Percentiles rank a stretch among this genome's conserved stretches.
Conservation (phyloP, 768 basidiomycete species). For the Collybia nuda region DNA sequence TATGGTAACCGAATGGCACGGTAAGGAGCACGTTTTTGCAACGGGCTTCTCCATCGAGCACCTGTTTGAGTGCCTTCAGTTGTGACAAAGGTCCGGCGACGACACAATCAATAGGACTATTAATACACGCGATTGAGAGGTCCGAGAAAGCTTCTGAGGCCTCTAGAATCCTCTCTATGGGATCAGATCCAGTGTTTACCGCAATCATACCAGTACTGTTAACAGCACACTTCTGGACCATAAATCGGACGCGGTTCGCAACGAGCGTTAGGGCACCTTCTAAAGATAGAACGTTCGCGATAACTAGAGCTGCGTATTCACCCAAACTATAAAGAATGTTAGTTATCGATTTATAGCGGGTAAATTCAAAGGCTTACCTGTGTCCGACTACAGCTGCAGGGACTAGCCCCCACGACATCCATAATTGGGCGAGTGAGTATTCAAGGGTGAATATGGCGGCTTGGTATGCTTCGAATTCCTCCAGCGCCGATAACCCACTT, state of each 20-base stretch:
- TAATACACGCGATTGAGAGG: slow-evolving; percentile 59
- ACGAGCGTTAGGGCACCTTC: slow-evolving; percentile 58
- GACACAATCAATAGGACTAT: slow-evolving; percentile 56
- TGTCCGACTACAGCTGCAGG: slow-evolving; percentile 70
- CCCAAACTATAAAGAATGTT: slow-evolving; percentile 50
- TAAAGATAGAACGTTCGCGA: slow-evolving; percentile 57
- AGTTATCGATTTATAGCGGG: slow-evolving; percentile 5
- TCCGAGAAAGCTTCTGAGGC: slow-evolving; percentile 30
- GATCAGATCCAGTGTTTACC: slow-evolving; percentile 35
- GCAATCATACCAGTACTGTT: slow-evolving; percentile 62
- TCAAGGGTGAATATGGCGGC: slow-evolving; percentile 60
- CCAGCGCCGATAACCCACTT: slow-evolving; percentile 19
- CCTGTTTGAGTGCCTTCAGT: slow-evolving; percentile 38
- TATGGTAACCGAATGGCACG: slow-evolving; percentile 69
- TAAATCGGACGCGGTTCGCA: slow-evolving; percentile 56
- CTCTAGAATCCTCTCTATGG: slow-evolving; percentile 33
- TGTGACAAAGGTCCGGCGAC: slow-evolving; percentile 54
- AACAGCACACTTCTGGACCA: slow-evolving; percentile 45
- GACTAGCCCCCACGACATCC: slow-evolving; percentile 67
- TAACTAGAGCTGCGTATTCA: slow-evolving; percentile 71
- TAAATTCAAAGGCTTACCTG: slow-evolving; percentile 45
- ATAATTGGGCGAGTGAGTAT: slow-evolving; percentile 60
- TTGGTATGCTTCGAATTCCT: slow-evolving; percentile 49
- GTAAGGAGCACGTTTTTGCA: slow-evolving; percentile 44
- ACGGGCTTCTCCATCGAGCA: slow-evolving; percentile 32